phyloP scores from a whole-genome alignment of 257 asterid genomes.

The Solanum paucissectum region DNA sequence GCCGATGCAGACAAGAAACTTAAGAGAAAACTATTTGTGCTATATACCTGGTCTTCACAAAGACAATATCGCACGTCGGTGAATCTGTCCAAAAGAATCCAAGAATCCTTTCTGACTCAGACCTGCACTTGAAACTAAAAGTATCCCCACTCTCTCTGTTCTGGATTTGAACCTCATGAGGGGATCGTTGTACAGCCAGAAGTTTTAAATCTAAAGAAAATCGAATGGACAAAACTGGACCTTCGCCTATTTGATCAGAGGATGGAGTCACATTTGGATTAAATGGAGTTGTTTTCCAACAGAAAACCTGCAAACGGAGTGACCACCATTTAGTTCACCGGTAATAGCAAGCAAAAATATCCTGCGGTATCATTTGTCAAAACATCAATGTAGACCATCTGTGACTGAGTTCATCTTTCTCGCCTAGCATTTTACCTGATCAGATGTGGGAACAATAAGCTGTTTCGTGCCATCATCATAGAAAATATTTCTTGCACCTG shows the following conservation, averaged over 20 bases:
- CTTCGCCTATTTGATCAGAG: slow-evolving; percentile 64
- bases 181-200: slow-evolving; percentile 84
- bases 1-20: background rate
- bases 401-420: background rate
- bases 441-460: slow-evolving; percentile 54
- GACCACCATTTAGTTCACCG: slow-evolving; percentile 7
- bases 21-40: background rate
- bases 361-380: background rate
- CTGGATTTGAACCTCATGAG: slow-evolving; percentile 69
- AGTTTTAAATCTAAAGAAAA: slow-evolving; percentile 77
- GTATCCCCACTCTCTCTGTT: slow-evolving; percentile 58
- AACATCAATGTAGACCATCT: background rate
- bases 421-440: slow-evolving; percentile 40
- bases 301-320: slow-evolving; percentile 45
- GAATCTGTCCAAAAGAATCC: slow-evolving; percentile 96
- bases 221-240: slow-evolving; percentile 71
- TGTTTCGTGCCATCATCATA: slow-evolving; percentile 82
- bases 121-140: slow-evolving; percentile 53
- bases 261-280: slow-evolving; percentile 52
- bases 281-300: slow-evolving; percentile 77
- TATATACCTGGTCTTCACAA: slow-evolving; percentile 81
- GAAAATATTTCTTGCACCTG: slow-evolving; percentile 51
- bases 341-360: background rate
- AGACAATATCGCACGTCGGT: slow-evolving; percentile 61
- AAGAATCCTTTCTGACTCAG: slow-evolving; percentile 71